Evolutionary conservation across 306 rosid species (phyloP).

Genomic region (Prunus mume): DNA sequence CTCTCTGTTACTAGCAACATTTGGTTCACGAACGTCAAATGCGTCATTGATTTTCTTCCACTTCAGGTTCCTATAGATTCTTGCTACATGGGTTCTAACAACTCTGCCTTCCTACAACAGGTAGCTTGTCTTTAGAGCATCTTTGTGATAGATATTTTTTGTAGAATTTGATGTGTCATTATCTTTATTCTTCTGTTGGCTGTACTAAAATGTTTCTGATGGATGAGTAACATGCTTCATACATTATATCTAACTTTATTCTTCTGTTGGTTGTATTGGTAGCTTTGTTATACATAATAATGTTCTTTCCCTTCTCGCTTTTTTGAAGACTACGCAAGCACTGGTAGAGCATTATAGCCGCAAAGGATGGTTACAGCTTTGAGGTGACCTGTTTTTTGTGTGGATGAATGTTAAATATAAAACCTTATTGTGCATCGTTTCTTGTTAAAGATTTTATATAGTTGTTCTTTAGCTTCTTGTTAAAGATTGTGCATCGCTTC

Average conservation of each 20-base stretch:
- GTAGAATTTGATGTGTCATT: constrained; percentile 1
- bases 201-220: constrained; percentile 26
- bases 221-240: constrained; percentile 65
- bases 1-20: background rate
- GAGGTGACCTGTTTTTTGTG: too few species aligned
- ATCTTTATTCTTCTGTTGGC: constrained; percentile 15
- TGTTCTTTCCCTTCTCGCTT: too few species aligned
- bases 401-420: too few species aligned
- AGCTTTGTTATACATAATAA: too few species aligned
- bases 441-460: too few species aligned
- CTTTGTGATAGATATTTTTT: constrained; percentile 21
- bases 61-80: constrained; percentile 92
- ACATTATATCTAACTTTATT: constrained; percentile 31
- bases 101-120: constrained; percentile 98
- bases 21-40: background rate
- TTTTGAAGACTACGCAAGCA: too few species aligned
- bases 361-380: too few species aligned
- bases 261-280: too few species aligned
- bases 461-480: too few species aligned
- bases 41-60: constrained; percentile 16
- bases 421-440: too few species aligned
- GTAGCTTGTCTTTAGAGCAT: constrained; percentile 34
- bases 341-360: too few species aligned
- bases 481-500: too few species aligned
- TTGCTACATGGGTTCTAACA: constrained; percentile 72